Conservation (phyloP, 2,329 filamentous ascomycete species). For the Lasiodiplodia citricola region DNA sequence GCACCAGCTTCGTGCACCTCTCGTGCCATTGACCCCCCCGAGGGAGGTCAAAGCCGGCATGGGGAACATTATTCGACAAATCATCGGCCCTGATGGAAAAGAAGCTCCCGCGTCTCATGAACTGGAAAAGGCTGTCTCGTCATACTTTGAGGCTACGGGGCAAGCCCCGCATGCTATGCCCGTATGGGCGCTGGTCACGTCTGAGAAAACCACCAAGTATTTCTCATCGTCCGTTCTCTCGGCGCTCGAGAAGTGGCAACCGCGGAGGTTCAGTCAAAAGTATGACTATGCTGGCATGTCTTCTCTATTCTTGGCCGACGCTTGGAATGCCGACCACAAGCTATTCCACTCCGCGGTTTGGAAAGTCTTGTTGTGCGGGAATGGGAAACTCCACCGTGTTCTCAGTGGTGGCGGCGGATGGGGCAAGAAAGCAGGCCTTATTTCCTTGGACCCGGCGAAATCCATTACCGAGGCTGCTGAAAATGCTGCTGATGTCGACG, state of each 20-base stretch:
- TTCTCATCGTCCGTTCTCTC: not conserved
- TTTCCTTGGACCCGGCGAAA: conserved; percentile 71
- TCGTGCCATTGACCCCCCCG: conserved; percentile 68
- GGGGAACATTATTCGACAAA: conserved; percentile 77
- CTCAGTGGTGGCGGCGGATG: conserved; percentile 85
- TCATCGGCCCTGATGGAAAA: conserved; percentile 55
- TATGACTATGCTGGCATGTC: not conserved
- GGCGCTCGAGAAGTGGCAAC: not conserved
- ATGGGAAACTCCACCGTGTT: conserved; percentile 53
- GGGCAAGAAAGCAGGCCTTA: conserved; percentile 78
- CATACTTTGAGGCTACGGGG: conserved; percentile 56
- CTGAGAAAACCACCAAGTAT: not conserved
- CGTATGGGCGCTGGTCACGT: conserved; percentile 72
- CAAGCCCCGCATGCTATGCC: conserved; percentile 58
- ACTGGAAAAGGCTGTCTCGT: conserved; percentile 68
- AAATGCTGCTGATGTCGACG: not conserved
- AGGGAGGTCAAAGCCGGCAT: conserved; percentile 69
- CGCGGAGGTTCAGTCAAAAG: not conserved
- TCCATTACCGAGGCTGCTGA: not conserved
- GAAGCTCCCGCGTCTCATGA: conserved; percentile 71
- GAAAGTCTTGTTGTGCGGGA: not conserved
- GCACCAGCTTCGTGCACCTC: conserved; percentile 45
- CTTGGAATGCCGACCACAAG: conserved; percentile 16
- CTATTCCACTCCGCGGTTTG: conserved; percentile 34
- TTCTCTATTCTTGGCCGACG: not conserved